Evolutionary conservation across 2,329 filamentous ascomycete genomes (phyloP), one percentile per base, ranked within the genome.

Genomic region (Penicillium sp.): DNA sequence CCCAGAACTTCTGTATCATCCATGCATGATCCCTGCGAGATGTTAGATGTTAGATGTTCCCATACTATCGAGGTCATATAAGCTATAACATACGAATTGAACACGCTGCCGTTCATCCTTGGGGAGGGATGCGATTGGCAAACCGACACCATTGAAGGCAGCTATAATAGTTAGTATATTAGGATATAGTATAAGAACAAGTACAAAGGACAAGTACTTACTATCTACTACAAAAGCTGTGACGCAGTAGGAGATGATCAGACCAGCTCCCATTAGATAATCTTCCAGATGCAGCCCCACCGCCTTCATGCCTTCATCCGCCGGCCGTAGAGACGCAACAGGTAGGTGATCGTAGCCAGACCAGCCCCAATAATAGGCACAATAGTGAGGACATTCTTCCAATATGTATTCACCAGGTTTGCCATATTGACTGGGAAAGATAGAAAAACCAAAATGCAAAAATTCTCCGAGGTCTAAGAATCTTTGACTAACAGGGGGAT

Each of bases 1-100:
- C 43, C 55, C 53, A 59, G 43, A 58, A 57, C n/a, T 57, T 60
- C 13, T 56, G 49, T 6, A 54, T 34, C 26, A 60, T 55, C 57
- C 58, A 60, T 33, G 44, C 58, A 60, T 33, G 44, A 17, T 33
- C 28, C 17, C 26, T 41, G 44, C 7, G 5, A 19, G 19, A 19
- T 22, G 19, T 34, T 28, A 19, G 19, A 19, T 22, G 19, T 34
- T 28, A 43, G 31, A 44, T 26, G 4, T 15, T 34, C 3, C 12
- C 13, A 15, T 37, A 12, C 7, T 19, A 32, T 21, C 19, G 13
- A 21, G 9, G 5, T 39, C 8, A 17, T 40, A 5, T 40, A 5
- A 17, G 7, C 12, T 26, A 19, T 9, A 13, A 41, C 40, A 21
- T 43, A 43, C 40, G 28, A 43, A 43, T 43, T 43, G 40, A 32